Percentiles rank a stretch among this genome's conserved stretches.
phyloP scores from a whole-genome alignment of 2,329 filamentous ascomycete species.

The Calonectria crousiana region DNA sequence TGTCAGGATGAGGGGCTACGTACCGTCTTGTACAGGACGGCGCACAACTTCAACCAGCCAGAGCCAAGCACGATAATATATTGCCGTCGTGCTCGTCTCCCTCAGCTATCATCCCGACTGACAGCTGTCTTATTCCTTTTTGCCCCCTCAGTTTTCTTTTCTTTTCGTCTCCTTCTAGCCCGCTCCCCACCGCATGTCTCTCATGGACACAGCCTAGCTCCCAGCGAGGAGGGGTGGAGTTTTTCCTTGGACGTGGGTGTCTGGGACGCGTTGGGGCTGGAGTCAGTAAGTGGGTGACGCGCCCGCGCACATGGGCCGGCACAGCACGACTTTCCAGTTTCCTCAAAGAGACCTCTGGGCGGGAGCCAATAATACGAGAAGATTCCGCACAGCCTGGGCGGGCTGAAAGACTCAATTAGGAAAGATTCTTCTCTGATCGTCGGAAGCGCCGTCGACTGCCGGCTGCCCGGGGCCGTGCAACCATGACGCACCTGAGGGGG shows the following conservation, averaged over 20 bases:
- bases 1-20: conserved; percentile 1
- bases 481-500: neutral
- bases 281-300: conserved; percentile 19
- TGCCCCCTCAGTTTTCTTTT: neutral
- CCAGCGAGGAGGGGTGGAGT: conserved; percentile 7
- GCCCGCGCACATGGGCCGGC: conserved; percentile 14
- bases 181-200: neutral
- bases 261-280: conserved; percentile 21
- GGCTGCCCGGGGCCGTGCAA: conserved; percentile 6
- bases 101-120: neutral
- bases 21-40: neutral
- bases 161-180: neutral
- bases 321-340: neutral
- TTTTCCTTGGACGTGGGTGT: neutral
- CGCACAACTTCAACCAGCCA: neutral
- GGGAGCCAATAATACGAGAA: conserved; percentile 13
- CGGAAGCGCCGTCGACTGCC: neutral
- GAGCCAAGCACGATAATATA: neutral
- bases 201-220: neutral
- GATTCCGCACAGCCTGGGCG: conserved; percentile 13
- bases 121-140: neutral
- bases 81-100: neutral
- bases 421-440: conserved; percentile 11
- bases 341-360: neutral
- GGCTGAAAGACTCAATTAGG: conserved; percentile 14